These are phyloP conservation scores for Solidago caesia DNA, from an alignment of 129 eudicot genomes.

Conservation along the genomic window DNA sequence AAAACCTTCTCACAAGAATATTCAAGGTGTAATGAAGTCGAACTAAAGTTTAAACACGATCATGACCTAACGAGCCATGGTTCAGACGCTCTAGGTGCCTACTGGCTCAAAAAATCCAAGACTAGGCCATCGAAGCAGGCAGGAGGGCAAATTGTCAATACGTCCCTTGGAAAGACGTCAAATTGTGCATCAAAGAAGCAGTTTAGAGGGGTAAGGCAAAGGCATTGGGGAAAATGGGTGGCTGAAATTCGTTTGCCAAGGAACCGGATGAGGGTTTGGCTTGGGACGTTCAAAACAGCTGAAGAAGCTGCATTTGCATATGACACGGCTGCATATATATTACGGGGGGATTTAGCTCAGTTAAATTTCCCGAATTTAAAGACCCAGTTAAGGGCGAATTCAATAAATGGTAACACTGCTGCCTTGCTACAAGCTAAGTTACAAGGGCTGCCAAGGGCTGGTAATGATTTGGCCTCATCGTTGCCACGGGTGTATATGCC, in stretches of 20 bases:
- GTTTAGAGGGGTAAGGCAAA: conserved; percentile 78
- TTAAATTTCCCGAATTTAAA: conserved; percentile 75
- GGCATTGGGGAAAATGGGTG: conserved; percentile 98
- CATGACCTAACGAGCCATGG: conserved; percentile 23
- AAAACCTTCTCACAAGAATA: conserved; percentile 34
- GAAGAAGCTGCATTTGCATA: conserved; percentile 88
- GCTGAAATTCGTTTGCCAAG: conserved; percentile 81
- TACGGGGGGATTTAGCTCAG: conserved; percentile 76
- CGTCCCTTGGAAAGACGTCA: conserved; percentile 3
- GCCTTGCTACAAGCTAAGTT: conserved; percentile 71
- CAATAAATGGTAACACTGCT: conserved; percentile 46
- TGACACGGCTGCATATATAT: conserved; percentile 78
- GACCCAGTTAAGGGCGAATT: conserved; percentile 49
- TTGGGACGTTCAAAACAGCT: conserved; percentile 83
- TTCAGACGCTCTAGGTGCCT: conserved; percentile 13
- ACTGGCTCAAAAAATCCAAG: conserved; percentile 21
- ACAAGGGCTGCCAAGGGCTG: conserved; percentile 28
- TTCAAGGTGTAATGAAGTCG: conserved; percentile 25
- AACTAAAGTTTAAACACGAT: conserved; percentile 12
- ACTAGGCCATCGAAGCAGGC: conserved; percentile 45
- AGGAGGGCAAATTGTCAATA: conserved; percentile 6
- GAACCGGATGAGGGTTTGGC: conserved; percentile 81
- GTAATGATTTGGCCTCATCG: background rate
- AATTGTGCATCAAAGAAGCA: conserved; percentile 38
- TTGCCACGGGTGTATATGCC: background rate